These are phyloP conservation scores for Neocucurbitaria cava DNA, from an alignment of 2,329 filamentous ascomycete species.

Conservation along the genomic window DNA sequence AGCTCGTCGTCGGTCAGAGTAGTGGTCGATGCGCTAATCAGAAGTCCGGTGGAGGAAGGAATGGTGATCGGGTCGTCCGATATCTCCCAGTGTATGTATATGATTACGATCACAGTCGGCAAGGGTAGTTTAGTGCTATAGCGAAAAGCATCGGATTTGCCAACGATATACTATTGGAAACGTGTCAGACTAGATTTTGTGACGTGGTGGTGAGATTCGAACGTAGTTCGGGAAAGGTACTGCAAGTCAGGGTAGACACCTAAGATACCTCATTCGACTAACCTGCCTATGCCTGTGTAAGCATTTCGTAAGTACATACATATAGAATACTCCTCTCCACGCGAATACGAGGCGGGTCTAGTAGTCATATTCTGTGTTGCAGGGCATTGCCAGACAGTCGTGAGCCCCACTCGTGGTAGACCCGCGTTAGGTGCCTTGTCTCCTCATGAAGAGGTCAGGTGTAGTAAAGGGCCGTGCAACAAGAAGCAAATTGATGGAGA, in stretches of 20 bases:
- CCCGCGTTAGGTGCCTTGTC: neutral
- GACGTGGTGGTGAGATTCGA: neutral
- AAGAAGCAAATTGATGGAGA: slow-evolving; percentile 2
- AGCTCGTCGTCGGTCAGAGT: too few species aligned
- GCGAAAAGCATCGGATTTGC: too few species aligned
- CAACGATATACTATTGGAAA: too few species aligned
- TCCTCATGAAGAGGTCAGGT: slow-evolving; percentile 16
- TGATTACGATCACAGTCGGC: too few species aligned
- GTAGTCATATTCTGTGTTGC: slow-evolving; percentile 10
- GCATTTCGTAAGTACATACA: slow-evolving; percentile 15
- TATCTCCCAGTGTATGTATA: too few species aligned
- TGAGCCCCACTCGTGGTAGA: slow-evolving; percentile 1
- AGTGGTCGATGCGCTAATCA: too few species aligned
- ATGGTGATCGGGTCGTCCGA: too few species aligned
- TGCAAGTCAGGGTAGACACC: neutral
- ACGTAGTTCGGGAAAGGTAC: too few species aligned
- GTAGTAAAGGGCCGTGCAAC: slow-evolving; percentile 1
- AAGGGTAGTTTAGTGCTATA: too few species aligned
- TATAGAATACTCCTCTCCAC: slow-evolving; percentile 25
- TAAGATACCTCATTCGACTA: slow-evolving; percentile 15
- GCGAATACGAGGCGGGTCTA: slow-evolving; percentile 36
- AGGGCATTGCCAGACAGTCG: slow-evolving; percentile 15
- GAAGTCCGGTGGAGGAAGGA: too few species aligned
- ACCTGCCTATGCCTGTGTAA: slow-evolving; percentile 20
- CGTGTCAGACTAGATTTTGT: neutral